Evolutionary conservation across 2,329 filamentous ascomycete genomes (phyloP), one percentile per base, ranked within the genome.

Genomic region (Ophiocordyceps camponoti-leonardi): DNA sequence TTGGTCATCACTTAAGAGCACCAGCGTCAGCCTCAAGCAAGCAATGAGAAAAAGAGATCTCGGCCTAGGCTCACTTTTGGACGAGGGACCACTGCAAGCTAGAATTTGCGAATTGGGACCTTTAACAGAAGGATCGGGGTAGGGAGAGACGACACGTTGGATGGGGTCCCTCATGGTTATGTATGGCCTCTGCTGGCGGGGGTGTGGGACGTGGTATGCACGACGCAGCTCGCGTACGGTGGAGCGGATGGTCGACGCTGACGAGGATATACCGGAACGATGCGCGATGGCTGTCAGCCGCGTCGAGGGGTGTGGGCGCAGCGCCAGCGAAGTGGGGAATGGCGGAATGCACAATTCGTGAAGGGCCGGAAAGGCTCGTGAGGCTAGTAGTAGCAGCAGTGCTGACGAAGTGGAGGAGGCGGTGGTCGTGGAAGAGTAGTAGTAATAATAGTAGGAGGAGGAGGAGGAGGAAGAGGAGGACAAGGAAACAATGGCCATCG

Each of bases 1-100:
- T 65, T 72, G 58, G 63, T 56, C 63, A 73, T 65, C 72, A 77
- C 71, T 75, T 28, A 28, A 6, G 10, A 10, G 52, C 19, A 42
- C 46, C 11, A 28, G 28, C 42, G 41, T 44, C 35, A 35, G 37
- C 11, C 11, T 22, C n/a, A 8, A 12, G 12, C 13, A 44, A 44
- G 12, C 31, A 33, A 14, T 2, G 41, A 37, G 31, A 35, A 37
- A 37, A 33, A 30, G 16, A 42, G 33, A 42, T 40, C 43, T 26
- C 43, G 40, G 47, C 33, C 44, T 41, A 47, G 44, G 63, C 65
- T 54, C 54, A 67, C 64, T 67, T 53, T 63, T 67, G 65, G 57
- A 60, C 52, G 65, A 59, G 58, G 61, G 58, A 53, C 55, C 53
- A 57, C 58, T 57, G 54, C 53, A 51, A 53, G 59, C 54, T 53